Evolutionary conservation across 2,329 filamentous ascomycete species (phyloP).

Genomic region (Neonectria sp.): DNA sequence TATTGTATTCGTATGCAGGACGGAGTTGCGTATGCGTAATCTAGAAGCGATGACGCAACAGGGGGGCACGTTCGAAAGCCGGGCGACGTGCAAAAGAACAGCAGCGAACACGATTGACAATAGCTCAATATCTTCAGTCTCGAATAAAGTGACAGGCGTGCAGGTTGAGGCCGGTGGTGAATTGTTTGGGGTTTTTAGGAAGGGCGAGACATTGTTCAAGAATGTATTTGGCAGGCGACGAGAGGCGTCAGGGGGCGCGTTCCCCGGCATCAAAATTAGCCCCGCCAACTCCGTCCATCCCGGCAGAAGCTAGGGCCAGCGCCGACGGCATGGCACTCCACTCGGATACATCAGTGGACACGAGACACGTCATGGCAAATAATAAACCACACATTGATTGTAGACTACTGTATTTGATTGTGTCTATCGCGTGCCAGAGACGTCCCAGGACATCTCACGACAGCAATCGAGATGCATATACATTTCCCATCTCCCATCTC

Average conservation of each 20-base stretch:
- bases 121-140: not conserved
- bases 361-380: conserved; percentile 1
- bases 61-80: not conserved
- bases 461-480: conserved; percentile 33
- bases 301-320: conserved; percentile 29
- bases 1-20: conserved; percentile 6
- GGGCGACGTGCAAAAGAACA: not conserved
- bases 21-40: conserved; percentile 20
- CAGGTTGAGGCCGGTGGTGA: not conserved
- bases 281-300: conserved; percentile 44
- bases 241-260: conserved; percentile 34
- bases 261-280: conserved; percentile 38
- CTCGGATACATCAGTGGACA: not conserved
- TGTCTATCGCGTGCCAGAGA: conserved; percentile 34
- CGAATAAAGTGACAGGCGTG: not conserved
- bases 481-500: conserved; percentile 1
- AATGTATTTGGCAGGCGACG: conserved; percentile 16
- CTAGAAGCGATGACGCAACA: conserved; percentile 22
- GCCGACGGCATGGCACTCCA: conserved; percentile 30
- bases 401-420: conserved; percentile 30
- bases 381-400: not conserved
- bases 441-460: conserved; percentile 15
- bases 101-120: not conserved
- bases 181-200: conserved; percentile 9
- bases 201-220: conserved; percentile 4